Conservation (phyloP, 192 early-diverging fungal species). For the Umbelopsis sp. region DNA sequence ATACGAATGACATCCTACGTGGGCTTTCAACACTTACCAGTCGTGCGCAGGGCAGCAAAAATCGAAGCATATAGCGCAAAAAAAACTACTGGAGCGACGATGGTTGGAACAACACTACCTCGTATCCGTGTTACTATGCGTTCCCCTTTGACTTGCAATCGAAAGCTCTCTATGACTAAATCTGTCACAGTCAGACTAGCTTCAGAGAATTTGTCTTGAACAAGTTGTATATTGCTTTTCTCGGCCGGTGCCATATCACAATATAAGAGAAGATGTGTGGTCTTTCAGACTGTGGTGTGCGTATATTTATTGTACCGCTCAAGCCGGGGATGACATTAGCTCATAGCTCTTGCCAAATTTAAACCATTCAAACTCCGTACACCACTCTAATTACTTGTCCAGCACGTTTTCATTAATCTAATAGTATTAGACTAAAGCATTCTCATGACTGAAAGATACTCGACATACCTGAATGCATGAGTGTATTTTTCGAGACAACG, state of each 20-base stretch:
- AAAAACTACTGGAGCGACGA: not conserved
- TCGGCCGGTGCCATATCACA: slow-evolving; percentile 1
- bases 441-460: too few species aligned
- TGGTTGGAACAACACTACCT: slow-evolving; percentile 8
- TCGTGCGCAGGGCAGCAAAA: slow-evolving; percentile 13
- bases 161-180: slow-evolving; percentile 2
- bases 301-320: slow-evolving; percentile 1
- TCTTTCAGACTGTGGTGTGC: not conserved
- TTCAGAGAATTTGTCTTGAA: not conserved
- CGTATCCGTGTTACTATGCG: not conserved
- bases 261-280: not conserved
- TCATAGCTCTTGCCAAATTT: too few species aligned
- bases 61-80: slow-evolving; percentile 4
- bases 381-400: too few species aligned
- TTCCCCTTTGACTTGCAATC: not conserved
- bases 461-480: too few species aligned
- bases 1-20: too few species aligned
- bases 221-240: not conserved
- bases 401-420: too few species aligned
- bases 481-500: too few species aligned
- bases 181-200: not conserved
- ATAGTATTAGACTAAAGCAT: too few species aligned
- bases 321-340: not conserved
- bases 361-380: too few species aligned
- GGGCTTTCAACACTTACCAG: not conserved